Evolutionary conservation across 2,329 filamentous ascomycete genomes (phyloP).

Genomic region (Myriosclerotinia curreyana): DNA sequence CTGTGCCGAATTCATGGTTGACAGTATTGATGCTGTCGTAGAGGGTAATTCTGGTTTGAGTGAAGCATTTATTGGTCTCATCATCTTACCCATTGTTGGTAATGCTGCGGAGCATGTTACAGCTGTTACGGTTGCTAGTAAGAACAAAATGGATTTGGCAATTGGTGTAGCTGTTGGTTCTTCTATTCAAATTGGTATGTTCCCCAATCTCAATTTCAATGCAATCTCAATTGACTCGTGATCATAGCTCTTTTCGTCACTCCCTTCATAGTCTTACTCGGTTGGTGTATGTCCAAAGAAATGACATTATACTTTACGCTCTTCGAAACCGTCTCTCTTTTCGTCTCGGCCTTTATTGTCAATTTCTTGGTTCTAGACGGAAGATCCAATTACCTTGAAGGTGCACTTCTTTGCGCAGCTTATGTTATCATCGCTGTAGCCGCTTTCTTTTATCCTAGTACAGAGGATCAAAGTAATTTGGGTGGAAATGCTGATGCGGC

Average conservation of each 20-base stretch:
- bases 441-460: conserved; percentile 63
- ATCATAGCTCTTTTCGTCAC: conserved; percentile 60
- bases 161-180: conserved; percentile 70
- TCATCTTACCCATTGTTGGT: conserved; percentile 69
- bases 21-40: conserved; percentile 63
- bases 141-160: conserved; percentile 74
- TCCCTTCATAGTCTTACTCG: conserved; percentile 66
- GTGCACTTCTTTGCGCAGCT: conserved; percentile 63
- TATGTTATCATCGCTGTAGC: conserved; percentile 67
- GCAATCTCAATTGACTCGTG: conserved; percentile 5
- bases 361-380: conserved; percentile 86
- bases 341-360: conserved; percentile 79
- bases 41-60: conserved; percentile 51
- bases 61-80: conserved; percentile 68
- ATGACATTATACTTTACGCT: conserved; percentile 83
- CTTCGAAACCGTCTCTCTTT: conserved; percentile 85
- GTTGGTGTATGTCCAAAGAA: conserved; percentile 65
- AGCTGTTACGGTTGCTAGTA: conserved; percentile 66
- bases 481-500: conserved; percentile 36
- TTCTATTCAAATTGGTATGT: conserved; percentile 63
- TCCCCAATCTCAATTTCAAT: neutral
- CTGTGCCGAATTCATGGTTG: conserved; percentile 69
- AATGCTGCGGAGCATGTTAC: conserved; percentile 73
- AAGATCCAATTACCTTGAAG: conserved; percentile 83
- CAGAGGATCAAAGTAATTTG: conserved; percentile 46